Base-by-base conservation (phyloP, 306 rosid genomes). In the Cotoneaster glaucophyllus region DNA sequence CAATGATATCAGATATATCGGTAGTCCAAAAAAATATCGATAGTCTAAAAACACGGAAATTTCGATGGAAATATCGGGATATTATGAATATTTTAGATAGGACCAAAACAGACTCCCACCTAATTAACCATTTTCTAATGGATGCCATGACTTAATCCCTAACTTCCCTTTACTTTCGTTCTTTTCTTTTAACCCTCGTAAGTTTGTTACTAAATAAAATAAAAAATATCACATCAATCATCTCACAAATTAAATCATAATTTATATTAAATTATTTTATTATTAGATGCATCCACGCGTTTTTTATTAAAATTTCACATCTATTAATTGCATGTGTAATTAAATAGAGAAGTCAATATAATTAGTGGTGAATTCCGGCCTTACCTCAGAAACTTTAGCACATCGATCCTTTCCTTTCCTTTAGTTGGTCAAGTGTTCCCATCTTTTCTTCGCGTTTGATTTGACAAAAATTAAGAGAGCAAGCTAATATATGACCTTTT, bases 71-170 rank as follows among this genome's bases (percentile, higher is more conserved):
- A n/a, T n/a, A n/a, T n/a, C n/a, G n/a, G n/a, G n/a, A n/a, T n/a
- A n/a, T n/a, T n/a, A n/a, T n/a, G n/a, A n/a, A n/a, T n/a, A n/a
- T n/a, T n/a, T n/a, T n/a, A 1, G 22, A 87, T 85, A 85, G 96
- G 96, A 37, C 96, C 93, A 78, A 77, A 14, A 48, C 21, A 71
- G 41, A 7, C 57, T 59, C 54, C 70, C 82, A 87, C 91, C 96
- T 77, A 91, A 84, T 48, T 48, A 41, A 8, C 44, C 93, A 84
- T 26, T 54, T 17, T 74, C 78, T 64, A 59, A 59, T 24, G 65
- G 19, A 59, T 12, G 21, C 13, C 65, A 59, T 59, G 25, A 59
- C 65, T 24, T 26, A 11, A 57, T 25, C 31, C 31, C 31, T 26
- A 25, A 24, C 32, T 14, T 45, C 22, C 39, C 5, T 29, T 3